Conservation (phyloP, 805 yeast genomes). For the Priceomyces melissophilus region DNA sequence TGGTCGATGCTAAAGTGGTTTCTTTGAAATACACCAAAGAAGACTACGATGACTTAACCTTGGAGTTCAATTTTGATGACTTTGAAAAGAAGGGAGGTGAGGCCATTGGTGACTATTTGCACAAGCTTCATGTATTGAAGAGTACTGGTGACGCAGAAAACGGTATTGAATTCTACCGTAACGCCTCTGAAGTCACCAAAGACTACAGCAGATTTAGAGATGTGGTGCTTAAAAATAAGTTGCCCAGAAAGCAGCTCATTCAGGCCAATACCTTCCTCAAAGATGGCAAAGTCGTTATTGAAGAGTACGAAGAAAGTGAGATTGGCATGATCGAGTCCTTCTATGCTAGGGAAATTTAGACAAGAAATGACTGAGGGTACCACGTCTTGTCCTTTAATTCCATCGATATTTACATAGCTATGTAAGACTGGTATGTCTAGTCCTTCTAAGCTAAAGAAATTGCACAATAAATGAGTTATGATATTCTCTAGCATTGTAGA, state of each 20-base stretch:
- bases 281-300: conserved; percentile 48
- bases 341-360: conserved; percentile 44
- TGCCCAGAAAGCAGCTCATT: conserved; percentile 80
- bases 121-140: conserved; percentile 73
- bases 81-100: conserved; percentile 68
- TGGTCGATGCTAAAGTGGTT: conserved; percentile 66
- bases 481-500: too few species aligned
- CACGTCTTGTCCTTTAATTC: too few species aligned
- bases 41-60: conserved; percentile 54
- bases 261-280: conserved; percentile 69
- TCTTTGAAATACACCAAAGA: conserved; percentile 45
- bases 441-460: too few species aligned
- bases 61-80: conserved; percentile 57
- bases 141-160: conserved; percentile 66
- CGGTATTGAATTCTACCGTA: conserved; percentile 62
- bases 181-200: conserved; percentile 63
- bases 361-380: too few species aligned
- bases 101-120: conserved; percentile 68
- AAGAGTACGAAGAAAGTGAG: conserved; percentile 71
- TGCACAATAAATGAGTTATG: too few species aligned
- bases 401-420: too few species aligned
- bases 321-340: conserved; percentile 79
- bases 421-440: too few species aligned
- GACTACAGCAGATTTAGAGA: conserved; percentile 66
- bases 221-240: conserved; percentile 63